phyloP scores from a whole-genome alignment of 2,329 filamentous ascomycete species.

The Colletotrichum spinosum region DNA sequence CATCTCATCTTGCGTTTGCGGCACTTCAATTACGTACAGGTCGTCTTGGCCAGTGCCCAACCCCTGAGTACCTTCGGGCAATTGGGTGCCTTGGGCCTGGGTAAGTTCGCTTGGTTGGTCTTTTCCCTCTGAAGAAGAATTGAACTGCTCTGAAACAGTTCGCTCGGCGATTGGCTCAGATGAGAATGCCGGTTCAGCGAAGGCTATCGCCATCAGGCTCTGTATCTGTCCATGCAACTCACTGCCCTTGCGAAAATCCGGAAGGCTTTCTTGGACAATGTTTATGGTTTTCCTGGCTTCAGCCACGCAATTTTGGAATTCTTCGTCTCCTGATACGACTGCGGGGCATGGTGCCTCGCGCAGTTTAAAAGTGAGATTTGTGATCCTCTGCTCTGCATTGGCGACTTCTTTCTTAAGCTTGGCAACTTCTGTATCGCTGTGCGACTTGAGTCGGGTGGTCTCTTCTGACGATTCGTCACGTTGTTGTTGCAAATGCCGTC shows the following conservation, averaged over 20 bases:
- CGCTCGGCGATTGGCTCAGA: not conserved
- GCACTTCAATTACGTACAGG: too few species aligned
- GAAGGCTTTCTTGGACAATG: not conserved
- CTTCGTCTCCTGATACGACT: too few species aligned
- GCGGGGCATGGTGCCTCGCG: not conserved
- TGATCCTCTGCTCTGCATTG: constrained; percentile 28
- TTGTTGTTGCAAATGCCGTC: not conserved
- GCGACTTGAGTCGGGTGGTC: not conserved
- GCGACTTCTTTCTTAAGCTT: constrained; percentile 24
- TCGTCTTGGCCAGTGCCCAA: too few species aligned
- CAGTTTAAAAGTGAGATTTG: constrained; percentile 34
- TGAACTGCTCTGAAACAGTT: too few species aligned
- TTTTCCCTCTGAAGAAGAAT: too few species aligned
- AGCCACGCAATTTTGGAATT: not conserved
- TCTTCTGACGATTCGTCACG: not conserved
- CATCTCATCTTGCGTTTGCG: too few species aligned
- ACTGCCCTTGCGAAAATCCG: not conserved
- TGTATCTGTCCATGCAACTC: not conserved
- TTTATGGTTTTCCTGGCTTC: not conserved
- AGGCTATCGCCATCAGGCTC: not conserved
- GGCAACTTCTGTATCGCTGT: not conserved
- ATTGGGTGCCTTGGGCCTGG: too few species aligned
- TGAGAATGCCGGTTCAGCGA: not conserved
- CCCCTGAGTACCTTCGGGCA: too few species aligned
- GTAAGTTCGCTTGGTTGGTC: too few species aligned